A percentile compares a stretch with the other conserved stretches of the same genome.
These are phyloP conservation scores for Phytopythium vexans DNA, from an alignment of 352 stramenopile species.

Conservation along the genomic window DNA sequence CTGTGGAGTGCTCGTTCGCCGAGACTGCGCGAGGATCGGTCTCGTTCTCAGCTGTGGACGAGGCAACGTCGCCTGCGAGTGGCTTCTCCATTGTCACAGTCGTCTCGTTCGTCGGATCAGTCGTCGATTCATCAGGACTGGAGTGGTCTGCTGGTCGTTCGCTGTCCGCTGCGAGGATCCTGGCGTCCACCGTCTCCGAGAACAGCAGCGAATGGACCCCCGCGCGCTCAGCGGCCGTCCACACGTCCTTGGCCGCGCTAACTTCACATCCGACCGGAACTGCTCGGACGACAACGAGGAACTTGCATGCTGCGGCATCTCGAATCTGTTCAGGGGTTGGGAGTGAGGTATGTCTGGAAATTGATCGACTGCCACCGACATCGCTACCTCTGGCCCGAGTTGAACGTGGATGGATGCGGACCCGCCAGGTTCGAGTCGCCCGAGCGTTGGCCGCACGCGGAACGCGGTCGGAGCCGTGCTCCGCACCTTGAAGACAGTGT, in stretches of 20 bases:
- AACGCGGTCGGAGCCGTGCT: slow-evolving; percentile 33
- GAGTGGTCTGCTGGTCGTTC: slow-evolving; percentile 3
- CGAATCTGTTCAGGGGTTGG: slow-evolving; percentile 15
- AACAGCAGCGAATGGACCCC: slow-evolving; percentile 19
- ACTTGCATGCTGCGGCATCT: slow-evolving; percentile 26
- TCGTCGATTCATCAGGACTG: too few relatives aligned
- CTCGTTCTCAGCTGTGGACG: not conserved
- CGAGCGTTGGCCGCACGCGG: slow-evolving; percentile 30
- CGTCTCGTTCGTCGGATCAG: too few relatives aligned
- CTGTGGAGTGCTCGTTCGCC: too few relatives aligned
- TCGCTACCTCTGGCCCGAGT: slow-evolving; percentile 23
- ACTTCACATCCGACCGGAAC: not conserved
- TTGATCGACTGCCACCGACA: not conserved
- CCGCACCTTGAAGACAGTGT: slow-evolving; percentile 43
- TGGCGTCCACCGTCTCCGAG: slow-evolving; percentile 27
- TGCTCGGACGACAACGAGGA: slow-evolving; percentile 21
- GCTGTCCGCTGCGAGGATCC: slow-evolving; percentile 8
- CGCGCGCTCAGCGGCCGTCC: slow-evolving; percentile 18
- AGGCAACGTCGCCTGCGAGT: not conserved
- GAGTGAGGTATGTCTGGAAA: not conserved
- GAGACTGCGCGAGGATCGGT: too few relatives aligned
- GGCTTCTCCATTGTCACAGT: too few relatives aligned
- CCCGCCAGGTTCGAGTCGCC: slow-evolving; percentile 4
- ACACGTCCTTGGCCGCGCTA: slow-evolving; percentile 16
- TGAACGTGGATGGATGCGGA: slow-evolving; percentile 19